Evolutionary conservation across 1,284 basidiomycete species (phyloP), one percentile per base, ranked within the genome.

Genomic region (Ceratobasidium sp.): DNA sequence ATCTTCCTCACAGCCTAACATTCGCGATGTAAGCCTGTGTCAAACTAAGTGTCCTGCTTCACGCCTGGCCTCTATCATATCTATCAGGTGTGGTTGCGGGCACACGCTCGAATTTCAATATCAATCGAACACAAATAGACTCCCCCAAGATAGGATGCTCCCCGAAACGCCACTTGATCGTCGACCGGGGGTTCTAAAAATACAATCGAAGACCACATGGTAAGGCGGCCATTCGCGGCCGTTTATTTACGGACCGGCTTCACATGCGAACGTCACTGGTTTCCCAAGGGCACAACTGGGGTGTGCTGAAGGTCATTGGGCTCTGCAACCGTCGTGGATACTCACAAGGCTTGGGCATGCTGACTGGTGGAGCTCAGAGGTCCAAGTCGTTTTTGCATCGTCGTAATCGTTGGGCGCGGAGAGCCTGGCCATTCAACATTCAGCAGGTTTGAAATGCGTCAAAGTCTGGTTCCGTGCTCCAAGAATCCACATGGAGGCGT

Each of bases 161-260:
- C n/a, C n/a, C n/a, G n/a, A n/a, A n/a, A n/a, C 18, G 30, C 6
- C 21, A 50, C 48, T 16, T 55, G 52, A 16, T 34, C 36, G 26
- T 23, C 55, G n/a, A n/a, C n/a, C 18, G 23, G 21, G 16, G 55
- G 55, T 34, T 41, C 36, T 36, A 58, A 58, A 58, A 58, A 58
- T 58, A 58, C 34, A 9, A 52, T 21, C 23, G 36, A 41, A 58
- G 55, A 58, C 26, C 55, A 58, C 21, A 39, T 58, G 55, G 55
- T 28, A 30, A 26, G 26, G 12, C 9, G 50, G 30, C 30, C 23
- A 18, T 30, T 21, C 55, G 26, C 21, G 55, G 34, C 36, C 36
- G 18, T 45, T 23, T 41, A 58, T 58, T 58, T 41, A n/a, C 55
- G 55, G 36, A 41, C 26, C 34, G 36, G 36, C 55, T 58, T 39